Base-by-base conservation (phyloP, 257 asterid species). In the Oldenlandia corymbosa region DNA sequence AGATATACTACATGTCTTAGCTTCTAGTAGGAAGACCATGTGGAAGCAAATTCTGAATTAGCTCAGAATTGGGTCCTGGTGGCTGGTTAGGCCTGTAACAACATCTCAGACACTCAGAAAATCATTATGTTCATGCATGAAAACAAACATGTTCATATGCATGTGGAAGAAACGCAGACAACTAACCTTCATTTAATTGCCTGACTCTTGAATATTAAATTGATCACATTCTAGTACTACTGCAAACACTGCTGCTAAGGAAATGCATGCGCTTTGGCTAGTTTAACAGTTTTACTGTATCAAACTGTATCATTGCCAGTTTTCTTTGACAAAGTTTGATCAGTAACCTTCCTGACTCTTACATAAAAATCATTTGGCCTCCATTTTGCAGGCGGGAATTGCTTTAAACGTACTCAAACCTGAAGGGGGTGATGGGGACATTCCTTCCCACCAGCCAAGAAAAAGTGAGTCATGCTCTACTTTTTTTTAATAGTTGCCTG, bases 351-450 rank as follows among this genome's bases (percentile, higher is more conserved):
- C 45, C 64, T 46, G 23, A 34, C 62, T 55, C 66, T 53, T 62
- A 58, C 48, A 37, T 58, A 57, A 34, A 57, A n/a, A 64, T 57
- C 55, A 42, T 65, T 70, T 73, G 76, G 76, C 75, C 78, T 76
- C 81, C 60, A 58, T 42, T n/a, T 66, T 68, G 65, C 78, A 85
- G 86, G 80, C 45, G 47, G 73, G 68, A 70, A 69, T 73, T 58
- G 68, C 74, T 80, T 75, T 76, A 37, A 76, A 64, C 64, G 72
- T 76, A 75, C 78, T 76, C 82, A 81, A 41, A 72, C 70, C 73
- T 70, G 71, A 80, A 73, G 73, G 80, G 68, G 61, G 69, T 57
- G 80, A 76, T 66, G 78, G 92, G 85, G 90, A 82, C 87, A 56
- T 50, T 51, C 58, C 90, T 73, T 79, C 87, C 75, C 95, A 59